These are phyloP conservation scores for Mucor lusitanicus DNA, from an alignment of 371 early-diverging fungal genomes.

Conservation along the genomic window DNA sequence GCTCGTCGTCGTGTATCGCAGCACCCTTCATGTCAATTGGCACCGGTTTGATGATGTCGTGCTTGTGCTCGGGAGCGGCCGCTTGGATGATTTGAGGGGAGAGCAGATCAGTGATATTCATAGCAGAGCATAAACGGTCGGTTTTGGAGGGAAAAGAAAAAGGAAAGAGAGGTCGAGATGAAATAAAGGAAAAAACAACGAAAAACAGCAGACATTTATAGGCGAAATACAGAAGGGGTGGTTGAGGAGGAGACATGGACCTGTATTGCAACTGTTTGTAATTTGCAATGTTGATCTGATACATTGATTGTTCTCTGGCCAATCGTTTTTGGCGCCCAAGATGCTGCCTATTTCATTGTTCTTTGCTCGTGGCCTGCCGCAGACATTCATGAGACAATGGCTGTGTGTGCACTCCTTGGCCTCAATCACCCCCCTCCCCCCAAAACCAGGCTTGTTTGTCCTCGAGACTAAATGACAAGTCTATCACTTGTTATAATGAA, in stretches of 20 bases:
- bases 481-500: not conserved
- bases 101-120: constrained; percentile 20
- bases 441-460: not conserved
- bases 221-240: not conserved
- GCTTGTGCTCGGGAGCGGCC: not conserved
- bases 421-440: not conserved
- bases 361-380: not conserved
- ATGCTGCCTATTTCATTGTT: not conserved
- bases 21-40: not conserved
- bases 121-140: not conserved
- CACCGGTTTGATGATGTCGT: not conserved
- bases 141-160: not conserved
- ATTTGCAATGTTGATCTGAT: not conserved
- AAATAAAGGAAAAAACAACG: not conserved
- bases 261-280: not conserved
- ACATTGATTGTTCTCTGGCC: not conserved
- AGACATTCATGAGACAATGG: not conserved
- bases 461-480: not conserved
- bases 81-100: not conserved
- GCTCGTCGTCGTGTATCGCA: constrained; percentile 16
- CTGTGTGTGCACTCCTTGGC: not conserved
- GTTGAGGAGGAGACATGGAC: not conserved
- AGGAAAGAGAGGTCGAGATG: too few relatives aligned
- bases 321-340: not conserved
- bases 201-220: constrained; percentile 2